Conservation (phyloP, 306 rosid genomes). For the Pterocarpus santalinus region DNA sequence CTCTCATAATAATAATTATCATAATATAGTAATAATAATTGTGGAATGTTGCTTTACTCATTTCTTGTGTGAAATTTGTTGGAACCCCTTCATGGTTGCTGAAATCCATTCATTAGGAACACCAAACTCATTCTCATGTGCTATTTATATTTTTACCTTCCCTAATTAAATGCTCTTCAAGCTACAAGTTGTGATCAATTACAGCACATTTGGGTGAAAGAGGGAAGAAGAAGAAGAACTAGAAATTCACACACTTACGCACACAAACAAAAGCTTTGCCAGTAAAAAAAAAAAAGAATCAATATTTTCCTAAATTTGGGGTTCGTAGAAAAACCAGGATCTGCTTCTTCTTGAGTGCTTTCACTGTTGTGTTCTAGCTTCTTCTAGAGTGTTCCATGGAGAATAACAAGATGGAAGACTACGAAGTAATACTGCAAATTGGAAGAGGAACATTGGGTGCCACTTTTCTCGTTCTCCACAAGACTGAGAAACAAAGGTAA, state of each 20-base stretch:
- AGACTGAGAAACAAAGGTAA: conserved; percentile 76
- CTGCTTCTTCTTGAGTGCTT: conserved; percentile 48
- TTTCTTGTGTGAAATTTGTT: conserved; percentile 48
- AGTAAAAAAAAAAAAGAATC: neutral
- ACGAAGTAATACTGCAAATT: conserved; percentile 81
- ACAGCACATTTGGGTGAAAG: no score
- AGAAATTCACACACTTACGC: conserved; percentile 23
- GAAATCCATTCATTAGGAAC: conserved; percentile 44
- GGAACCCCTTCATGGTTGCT: conserved; percentile 49
- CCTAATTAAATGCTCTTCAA: conserved; percentile 45
- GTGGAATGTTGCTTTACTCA: conserved; percentile 56
- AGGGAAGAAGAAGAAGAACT: neutral
- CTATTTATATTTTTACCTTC: conserved; percentile 4
- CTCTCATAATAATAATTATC: conserved; percentile 37
- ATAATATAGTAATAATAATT: neutral
- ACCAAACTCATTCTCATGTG: conserved; percentile 40
- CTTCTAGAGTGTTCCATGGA: conserved; percentile 67
- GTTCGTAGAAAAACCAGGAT: conserved; percentile 49
- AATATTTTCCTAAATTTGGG: conserved; percentile 36
- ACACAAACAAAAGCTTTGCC: conserved; percentile 1
- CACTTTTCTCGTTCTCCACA: conserved; percentile 83
- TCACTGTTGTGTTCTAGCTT: conserved; percentile 51
- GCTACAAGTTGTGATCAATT: neutral
- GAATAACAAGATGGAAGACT: conserved; percentile 69
- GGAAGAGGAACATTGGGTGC: conserved; percentile 91